Base-by-base conservation (phyloP, 2,329 filamentous ascomycete genomes). In the Colletotrichum shisoi region DNA sequence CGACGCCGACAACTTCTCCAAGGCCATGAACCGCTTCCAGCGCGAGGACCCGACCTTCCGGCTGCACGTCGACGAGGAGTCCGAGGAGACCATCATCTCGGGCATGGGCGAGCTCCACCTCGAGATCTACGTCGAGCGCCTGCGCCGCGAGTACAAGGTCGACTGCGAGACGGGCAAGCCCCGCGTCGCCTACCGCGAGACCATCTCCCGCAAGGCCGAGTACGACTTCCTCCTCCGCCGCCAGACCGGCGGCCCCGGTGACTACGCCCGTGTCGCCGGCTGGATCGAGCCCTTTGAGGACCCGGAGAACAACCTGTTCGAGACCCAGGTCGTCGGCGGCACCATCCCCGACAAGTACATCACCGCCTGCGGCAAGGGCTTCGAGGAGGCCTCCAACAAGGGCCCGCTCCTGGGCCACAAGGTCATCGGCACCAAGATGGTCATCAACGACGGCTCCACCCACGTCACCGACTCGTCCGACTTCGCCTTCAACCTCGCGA, bases 1-100 rank as follows among this genome's bases (percentile, higher is more conserved):
- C 78, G 94, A 99, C 74, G 89, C 91, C 66, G 89, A 92, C 76
- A 95, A 96, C 82, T 99, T 99, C 85, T 94, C 90, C 76, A 99
- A 99, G 82, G 95, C 95, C 72, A 98, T 99, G 89, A 95, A 94
- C 78, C 92, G 95, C 72, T 99, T 99, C 87, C 94, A 97, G 81
- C 91, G 95, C 70, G 95, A 99, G 81, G 95, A 99, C 74, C 95
- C 95, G 3, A 99, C 95, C 13, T 99, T 99, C 87, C 89, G 95
- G 61, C 92, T 99, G 44, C 91, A 93, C 73, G 93, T 97, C 73
- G 95, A 99, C 76, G 80, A 87, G 17, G 95, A 99, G 81, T 94
- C 91, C 71, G 91, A 96, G 76, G 93, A 99, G 83, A 98, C 94
- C 54, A 96, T 99, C 75, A 98, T 99, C 75, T 96, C 92, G 48